Evolutionary conservation across 2,329 filamentous ascomycete species (phyloP), one percentile per base, ranked within the genome.

Genomic region (Rosellinia necatrix): DNA sequence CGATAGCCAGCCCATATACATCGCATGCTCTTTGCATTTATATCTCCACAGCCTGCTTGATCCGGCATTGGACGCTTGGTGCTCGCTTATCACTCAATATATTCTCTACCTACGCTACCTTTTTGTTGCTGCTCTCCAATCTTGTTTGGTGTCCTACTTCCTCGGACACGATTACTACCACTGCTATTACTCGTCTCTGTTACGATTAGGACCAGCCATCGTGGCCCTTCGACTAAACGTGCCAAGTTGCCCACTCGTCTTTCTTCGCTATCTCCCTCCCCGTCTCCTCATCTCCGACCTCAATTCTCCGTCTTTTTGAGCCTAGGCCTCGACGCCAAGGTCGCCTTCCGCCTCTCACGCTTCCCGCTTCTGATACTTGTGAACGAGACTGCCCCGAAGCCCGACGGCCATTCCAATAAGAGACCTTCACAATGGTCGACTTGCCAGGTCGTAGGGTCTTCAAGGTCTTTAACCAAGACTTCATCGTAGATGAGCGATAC

Each of bases 401-500:
- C 29, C 19, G 27, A 48, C 24, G 25, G 42, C 7, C 13, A 41
- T 19, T 15, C 30, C 21, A 3, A 35, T 3, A 32, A 41, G 17
- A 43, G 15, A 15, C 35, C 0, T 24, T 17, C 61, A 64, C 38
- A 34, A 72, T 71, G 70, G 63, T 65, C 64, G 70, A 71, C 52
- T 57, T 71, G 61, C 69, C 70, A 54, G 70, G 70, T 65, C 69
- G 70, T 77, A 97, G 96, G 83, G 85, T 93, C 76, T 97, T 96
- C 84, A 96, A 96, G 87, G 92, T 99, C 74, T 99, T 99, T 80
- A 97, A 97, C 82, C 94, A 99, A 73, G 94, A 99, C 80, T 99
- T 99, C 73, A 87, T 97, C 68, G 94, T 97, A 71, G 94, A 97
- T 74, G 93, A 97, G 77, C 88, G 93, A 69, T 99, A 99, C 79